phyloP scores from a whole-genome alignment of 192 early-diverging fungal genomes.

The Chytriomyces sp. region DNA sequence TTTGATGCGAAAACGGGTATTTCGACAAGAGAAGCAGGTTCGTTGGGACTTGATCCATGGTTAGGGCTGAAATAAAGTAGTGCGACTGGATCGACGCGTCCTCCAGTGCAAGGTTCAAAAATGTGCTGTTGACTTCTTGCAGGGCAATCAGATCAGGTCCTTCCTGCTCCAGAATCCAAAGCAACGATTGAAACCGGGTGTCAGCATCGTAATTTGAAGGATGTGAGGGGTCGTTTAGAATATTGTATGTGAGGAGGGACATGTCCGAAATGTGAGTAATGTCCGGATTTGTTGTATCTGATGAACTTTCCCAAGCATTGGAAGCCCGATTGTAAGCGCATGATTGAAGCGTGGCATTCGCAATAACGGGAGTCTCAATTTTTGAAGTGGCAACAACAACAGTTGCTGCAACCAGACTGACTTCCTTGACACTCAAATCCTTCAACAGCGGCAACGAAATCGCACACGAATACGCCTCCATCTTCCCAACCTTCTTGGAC shows the following conservation, averaged over 20 bases:
- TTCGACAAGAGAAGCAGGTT: background rate
- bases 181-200: background rate
- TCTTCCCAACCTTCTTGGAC: constrained; percentile 5
- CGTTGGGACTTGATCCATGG: background rate
- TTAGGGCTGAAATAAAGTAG: background rate
- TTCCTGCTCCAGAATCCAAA: background rate
- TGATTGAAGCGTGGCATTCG: background rate
- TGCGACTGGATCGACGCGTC: background rate
- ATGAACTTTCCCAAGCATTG: background rate
- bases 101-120: constrained; percentile 2
- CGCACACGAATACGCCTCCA: constrained; percentile 14
- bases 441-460: background rate
- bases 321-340: constrained; percentile 15
- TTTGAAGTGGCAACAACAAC: background rate
- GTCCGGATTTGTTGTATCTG: background rate
- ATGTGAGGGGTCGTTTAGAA: constrained; percentile 7
- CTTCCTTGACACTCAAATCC: background rate
- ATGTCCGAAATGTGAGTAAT: background rate
- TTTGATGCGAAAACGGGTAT: background rate
- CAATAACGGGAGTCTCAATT: background rate
- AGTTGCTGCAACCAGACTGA: background rate
- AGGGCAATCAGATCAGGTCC: constrained; percentile 27
- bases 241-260: constrained; percentile 16
- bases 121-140: constrained; percentile 14
- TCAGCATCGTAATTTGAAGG: background rate